Percentiles rank a stretch among this genome's conserved stretches.
Conservation (phyloP, 306 rosid genomes). For the Fragaria ananassa region DNA sequence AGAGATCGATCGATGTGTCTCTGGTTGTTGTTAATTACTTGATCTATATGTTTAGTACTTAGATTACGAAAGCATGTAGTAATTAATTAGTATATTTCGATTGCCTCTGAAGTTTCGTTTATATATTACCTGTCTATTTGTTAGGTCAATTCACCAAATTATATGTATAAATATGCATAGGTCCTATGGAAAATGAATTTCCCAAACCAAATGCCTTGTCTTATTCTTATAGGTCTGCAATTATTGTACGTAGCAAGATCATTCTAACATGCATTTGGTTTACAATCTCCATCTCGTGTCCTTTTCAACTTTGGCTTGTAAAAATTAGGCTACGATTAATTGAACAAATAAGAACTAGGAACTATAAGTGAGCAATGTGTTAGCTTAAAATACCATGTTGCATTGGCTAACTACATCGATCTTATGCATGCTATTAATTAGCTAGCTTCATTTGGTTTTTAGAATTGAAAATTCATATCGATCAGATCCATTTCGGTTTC, state of each 20-base stretch:
- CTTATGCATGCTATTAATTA: no score
- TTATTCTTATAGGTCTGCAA: not conserved
- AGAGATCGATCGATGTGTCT: not conserved
- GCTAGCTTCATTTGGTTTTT: not conserved
- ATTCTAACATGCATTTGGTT: not conserved
- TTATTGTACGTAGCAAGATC: not conserved
- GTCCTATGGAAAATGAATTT: not conserved
- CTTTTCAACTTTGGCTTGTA: not conserved
- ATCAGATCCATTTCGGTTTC: no score
- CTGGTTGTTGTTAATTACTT: not conserved
- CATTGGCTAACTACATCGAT: no score
- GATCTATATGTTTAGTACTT: no score
- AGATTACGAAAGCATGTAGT: not conserved
- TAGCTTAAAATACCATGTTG: no score
- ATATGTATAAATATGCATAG: not conserved
- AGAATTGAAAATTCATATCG: no score
- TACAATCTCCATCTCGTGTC: not conserved
- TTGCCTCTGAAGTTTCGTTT: not conserved
- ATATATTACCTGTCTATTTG: not conserved
- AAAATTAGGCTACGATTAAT: not conserved
- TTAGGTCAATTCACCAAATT: not conserved
- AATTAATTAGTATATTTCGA: no score
- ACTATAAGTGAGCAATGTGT: not conserved
- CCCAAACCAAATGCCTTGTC: not conserved
- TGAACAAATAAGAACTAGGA: not conserved